A percentile compares a stretch with the other conserved stretches of the same genome.
Evolutionary conservation across 306 rosid species (phyloP).

Genomic region (Malus asiatica): DNA sequence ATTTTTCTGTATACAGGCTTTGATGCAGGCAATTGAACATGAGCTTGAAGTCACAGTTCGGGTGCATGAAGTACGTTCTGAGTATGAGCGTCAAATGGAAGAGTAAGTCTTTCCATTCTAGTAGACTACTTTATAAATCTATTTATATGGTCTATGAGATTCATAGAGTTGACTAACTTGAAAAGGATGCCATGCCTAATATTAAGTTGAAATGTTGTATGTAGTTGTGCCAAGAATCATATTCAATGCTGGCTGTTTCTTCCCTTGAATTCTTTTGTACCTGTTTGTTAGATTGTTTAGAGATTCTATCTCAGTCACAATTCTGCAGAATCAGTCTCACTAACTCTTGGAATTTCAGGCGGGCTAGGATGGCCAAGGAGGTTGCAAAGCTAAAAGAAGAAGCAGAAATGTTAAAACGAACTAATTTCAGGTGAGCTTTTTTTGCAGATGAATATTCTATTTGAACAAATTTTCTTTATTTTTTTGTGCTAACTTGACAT

Average conservation of each 20-base stretch:
- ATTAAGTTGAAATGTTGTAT: neutral
- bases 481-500: slow-evolving; percentile 9
- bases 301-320: neutral
- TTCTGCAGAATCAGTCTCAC: neutral
- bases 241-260: neutral
- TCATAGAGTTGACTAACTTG: neutral
- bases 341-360: slow-evolving; percentile 30
- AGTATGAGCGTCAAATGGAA: slow-evolving; percentile 83
- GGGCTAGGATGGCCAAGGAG: slow-evolving; percentile 55
- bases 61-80: slow-evolving; percentile 88
- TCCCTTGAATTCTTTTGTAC: neutral
- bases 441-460: neutral
- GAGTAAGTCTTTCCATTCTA: slow-evolving; percentile 46
- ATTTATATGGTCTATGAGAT: neutral
- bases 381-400: slow-evolving; percentile 40
- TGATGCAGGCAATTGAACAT: slow-evolving; percentile 83
- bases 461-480: neutral
- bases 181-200: neutral
- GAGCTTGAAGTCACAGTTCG: slow-evolving; percentile 92
- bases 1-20: slow-evolving; percentile 44
- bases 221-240: neutral
- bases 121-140: neutral
- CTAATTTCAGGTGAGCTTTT: slow-evolving; percentile 25
- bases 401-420: slow-evolving; percentile 17
- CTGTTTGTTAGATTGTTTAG: neutral